Conservation (phyloP, 2,329 filamentous ascomycete species). For the Alternaria sp. region DNA sequence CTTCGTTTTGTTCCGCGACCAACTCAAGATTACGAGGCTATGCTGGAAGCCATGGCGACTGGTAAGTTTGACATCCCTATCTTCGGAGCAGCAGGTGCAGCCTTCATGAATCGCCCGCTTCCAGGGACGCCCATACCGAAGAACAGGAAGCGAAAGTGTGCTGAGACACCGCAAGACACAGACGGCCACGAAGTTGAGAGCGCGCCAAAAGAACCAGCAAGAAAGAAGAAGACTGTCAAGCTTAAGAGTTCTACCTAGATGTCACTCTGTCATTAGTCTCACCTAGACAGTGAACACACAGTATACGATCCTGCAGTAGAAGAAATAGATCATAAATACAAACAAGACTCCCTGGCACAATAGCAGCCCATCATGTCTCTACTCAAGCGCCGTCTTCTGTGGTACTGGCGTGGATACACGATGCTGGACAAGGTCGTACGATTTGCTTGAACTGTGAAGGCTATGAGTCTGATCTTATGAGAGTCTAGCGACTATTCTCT, state of each 20-base stretch:
- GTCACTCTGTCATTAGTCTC: neutral
- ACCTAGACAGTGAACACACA: neutral
- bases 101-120: neutral
- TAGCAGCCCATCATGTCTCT: neutral
- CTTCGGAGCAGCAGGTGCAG: neutral
- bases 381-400: neutral
- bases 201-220: neutral
- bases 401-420: neutral
- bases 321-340: neutral
- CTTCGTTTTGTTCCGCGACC: neutral
- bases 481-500: neutral
- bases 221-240: neutral
- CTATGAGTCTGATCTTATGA: neutral
- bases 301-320: accelerated
- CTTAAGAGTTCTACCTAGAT: neutral
- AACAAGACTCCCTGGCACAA: neutral
- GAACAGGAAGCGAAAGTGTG: neutral
- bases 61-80: neutral
- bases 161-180: neutral
- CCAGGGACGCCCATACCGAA: neutral
- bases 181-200: neutral
- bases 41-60: neutral
- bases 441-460: neutral
- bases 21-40: neutral
- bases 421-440: too few relatives aligned